These are phyloP conservation scores for Orbilia oligospora DNA, from an alignment of 2,329 filamentous ascomycete species.

Conservation along the genomic window DNA sequence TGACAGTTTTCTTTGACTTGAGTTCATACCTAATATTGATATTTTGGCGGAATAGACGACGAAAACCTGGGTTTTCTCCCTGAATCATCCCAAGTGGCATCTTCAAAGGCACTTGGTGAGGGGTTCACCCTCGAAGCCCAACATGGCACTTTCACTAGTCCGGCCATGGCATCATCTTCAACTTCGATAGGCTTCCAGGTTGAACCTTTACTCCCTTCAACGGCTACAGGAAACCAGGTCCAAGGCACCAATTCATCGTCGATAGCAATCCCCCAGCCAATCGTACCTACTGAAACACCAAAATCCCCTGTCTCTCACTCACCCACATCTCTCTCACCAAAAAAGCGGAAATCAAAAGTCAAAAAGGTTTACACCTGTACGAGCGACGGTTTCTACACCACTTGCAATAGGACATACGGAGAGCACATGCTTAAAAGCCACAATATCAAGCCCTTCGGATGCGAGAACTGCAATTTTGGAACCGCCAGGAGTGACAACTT, in stretches of 20 bases:
- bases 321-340: not conserved
- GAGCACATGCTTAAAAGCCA: constrained; percentile 23
- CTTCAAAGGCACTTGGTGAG: not conserved
- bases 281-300: not conserved
- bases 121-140: not conserved
- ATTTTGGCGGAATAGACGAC: not conserved
- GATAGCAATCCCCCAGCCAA: not conserved
- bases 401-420: not conserved
- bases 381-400: constrained; percentile 1
- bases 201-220: not conserved
- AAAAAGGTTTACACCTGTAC: not conserved
- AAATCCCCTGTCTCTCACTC: not conserved
- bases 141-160: not conserved
- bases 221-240: not conserved
- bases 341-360: not conserved
- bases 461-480: constrained; percentile 9
- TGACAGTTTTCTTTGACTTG: too few relatives aligned
- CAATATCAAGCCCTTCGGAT: constrained; percentile 3
- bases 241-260: not conserved
- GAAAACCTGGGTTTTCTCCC: not conserved
- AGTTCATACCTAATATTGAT: too few relatives aligned
- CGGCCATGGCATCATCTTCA: too few relatives aligned
- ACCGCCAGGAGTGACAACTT: constrained; percentile 29
- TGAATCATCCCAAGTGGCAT: too few relatives aligned
- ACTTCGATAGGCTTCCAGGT: not conserved